Percentiles rank a stretch among this genome's conserved stretches.
These are phyloP conservation scores for Friedmanniomyces endolithicus DNA, from an alignment of 495 filamentous ascomycete species.

Conservation along the genomic window DNA sequence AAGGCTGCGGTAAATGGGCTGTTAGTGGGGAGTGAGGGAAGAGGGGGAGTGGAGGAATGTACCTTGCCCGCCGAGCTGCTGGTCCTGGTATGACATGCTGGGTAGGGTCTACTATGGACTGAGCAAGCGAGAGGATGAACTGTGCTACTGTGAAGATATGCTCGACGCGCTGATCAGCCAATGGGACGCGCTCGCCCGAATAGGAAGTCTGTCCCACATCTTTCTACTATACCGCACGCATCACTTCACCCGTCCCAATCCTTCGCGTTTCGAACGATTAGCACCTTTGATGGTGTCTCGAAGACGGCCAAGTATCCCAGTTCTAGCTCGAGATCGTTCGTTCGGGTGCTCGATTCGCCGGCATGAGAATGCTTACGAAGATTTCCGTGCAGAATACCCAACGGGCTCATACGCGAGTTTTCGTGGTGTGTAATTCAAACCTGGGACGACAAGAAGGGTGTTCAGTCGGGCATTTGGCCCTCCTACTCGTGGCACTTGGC, in stretches of 20 bases:
- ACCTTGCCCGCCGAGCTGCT: slow-evolving; percentile 5
- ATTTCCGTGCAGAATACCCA: neutral
- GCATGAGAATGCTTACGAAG: neutral
- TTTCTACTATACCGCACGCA: neutral
- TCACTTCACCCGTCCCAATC: neutral
- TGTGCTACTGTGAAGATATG: neutral
- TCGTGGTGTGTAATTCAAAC: neutral
- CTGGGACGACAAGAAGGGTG: neutral
- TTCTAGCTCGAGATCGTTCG: slow-evolving; percentile 1
- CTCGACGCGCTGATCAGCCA: too few species aligned
- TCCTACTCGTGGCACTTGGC: neutral
- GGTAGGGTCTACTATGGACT: neutral
- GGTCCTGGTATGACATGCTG: neutral
- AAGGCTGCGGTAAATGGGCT: slow-evolving; percentile 45
- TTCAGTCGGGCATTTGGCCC: neutral
- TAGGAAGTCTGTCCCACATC: neutral
- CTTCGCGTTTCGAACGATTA: too few species aligned
- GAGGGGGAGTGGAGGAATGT: neutral
- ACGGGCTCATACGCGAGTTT: neutral
- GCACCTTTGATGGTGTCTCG: too few species aligned
- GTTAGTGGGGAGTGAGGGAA: neutral
- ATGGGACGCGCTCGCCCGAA: too few species aligned
- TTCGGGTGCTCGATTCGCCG: neutral
- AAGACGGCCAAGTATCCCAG: neutral
- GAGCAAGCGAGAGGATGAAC: neutral